Evolutionary conservation across 2,329 filamentous ascomycete genomes (phyloP).

Genomic region (Exophiala sp.): DNA sequence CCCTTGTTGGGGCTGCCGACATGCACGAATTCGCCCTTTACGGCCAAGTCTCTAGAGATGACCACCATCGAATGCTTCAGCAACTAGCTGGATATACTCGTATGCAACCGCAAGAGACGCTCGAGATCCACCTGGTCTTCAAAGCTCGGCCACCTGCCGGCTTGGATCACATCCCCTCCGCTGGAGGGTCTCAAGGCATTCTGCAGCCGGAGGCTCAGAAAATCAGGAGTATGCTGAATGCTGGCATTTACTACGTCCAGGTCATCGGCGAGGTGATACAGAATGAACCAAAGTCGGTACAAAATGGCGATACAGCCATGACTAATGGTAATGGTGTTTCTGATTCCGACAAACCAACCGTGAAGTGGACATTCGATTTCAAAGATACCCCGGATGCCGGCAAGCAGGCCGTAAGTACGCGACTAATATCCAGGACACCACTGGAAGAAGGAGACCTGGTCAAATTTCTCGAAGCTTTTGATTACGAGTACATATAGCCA

Average conservation of each 20-base stretch:
- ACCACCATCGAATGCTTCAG: slow-evolving; percentile 59
- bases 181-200: slow-evolving; percentile 44
- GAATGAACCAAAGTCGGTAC: not conserved
- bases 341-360: slow-evolving; percentile 1
- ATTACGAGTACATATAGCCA: slow-evolving; percentile 47
- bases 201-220: slow-evolving; percentile 43
- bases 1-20: slow-evolving; percentile 5
- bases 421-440: slow-evolving; percentile 49
- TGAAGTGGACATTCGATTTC: slow-evolving; percentile 45
- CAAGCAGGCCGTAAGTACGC: slow-evolving; percentile 51
- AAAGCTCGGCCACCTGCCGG: slow-evolving; percentile 51
- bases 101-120: slow-evolving; percentile 55
- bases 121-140: slow-evolving; percentile 58
- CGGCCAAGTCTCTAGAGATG: slow-evolving; percentile 54
- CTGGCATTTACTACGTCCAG: slow-evolving; percentile 53
- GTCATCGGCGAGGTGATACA: slow-evolving; percentile 43
- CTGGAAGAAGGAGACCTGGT: slow-evolving; percentile 50
- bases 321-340: slow-evolving; percentile 7
- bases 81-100: slow-evolving; percentile 60
- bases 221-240: slow-evolving; percentile 46
- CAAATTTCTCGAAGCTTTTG: slow-evolving; percentile 50
- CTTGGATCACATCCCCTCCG: slow-evolving; percentile 34
- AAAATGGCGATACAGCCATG: slow-evolving; percentile 12
- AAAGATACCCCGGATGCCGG: slow-evolving; percentile 50
- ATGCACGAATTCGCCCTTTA: slow-evolving; percentile 65